These are phyloP conservation scores for Balakata baccata DNA, from an alignment of 345 rosid species.

Conservation along the genomic window DNA sequence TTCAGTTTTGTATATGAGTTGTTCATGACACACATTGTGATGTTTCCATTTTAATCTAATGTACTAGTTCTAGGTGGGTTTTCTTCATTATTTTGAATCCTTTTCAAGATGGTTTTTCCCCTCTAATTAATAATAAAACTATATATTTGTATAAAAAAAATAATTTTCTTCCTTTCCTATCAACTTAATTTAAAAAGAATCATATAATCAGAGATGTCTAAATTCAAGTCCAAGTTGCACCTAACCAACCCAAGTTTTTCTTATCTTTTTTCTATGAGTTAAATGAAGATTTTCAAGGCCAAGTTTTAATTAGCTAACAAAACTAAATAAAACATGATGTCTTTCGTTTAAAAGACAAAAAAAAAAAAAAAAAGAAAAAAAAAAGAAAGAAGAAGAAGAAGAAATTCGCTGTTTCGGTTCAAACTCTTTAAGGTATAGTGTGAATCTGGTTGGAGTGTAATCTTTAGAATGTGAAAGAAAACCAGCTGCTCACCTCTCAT, in stretches of 20 bases:
- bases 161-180: background rate
- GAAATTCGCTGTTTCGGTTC: background rate
- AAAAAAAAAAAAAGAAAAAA: background rate
- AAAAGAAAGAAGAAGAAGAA: background rate
- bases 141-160: no score
- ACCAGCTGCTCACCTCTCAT: slow-evolving; percentile 10
- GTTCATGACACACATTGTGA: no score
- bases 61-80: no score
- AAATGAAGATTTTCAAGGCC: background rate
- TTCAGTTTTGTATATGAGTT: no score
- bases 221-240: slow-evolving; percentile 7
- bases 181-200: background rate
- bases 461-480: background rate
- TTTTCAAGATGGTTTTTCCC: no score
- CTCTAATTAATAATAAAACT: no score
- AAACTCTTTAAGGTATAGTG: background rate
- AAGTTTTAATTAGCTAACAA: background rate
- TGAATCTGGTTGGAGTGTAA: no score
- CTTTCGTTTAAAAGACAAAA: no score
- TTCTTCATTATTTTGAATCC: no score
- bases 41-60: no score
- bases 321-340: no score
- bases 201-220: background rate
- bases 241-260: background rate
- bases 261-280: background rate